Conservation (phyloP, 2,329 filamentous ascomycete genomes). For the Plectosphaerella plurivora region DNA sequence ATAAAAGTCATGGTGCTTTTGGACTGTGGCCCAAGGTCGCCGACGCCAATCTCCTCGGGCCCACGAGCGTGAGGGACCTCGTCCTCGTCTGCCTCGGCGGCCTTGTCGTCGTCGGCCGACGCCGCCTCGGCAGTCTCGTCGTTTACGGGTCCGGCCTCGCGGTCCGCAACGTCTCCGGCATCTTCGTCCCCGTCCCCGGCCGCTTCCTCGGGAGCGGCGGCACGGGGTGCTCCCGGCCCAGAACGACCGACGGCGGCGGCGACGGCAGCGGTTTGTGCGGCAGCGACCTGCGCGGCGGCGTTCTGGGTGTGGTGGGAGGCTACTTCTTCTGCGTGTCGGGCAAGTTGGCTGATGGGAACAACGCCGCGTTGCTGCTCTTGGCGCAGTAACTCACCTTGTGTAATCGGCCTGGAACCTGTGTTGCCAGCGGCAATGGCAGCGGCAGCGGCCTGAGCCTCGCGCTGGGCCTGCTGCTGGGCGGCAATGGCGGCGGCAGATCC, state of each 20-base stretch:
- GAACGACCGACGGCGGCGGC: constrained; percentile 10
- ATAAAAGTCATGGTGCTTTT: constrained; percentile 31
- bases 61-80: constrained; percentile 79
- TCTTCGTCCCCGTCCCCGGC: constrained; percentile 7
- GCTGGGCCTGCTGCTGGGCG: constrained; percentile 29
- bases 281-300: constrained; percentile 11
- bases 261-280: constrained; percentile 7
- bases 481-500: constrained; percentile 28
- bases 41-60: constrained; percentile 77
- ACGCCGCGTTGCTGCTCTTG: constrained; percentile 82
- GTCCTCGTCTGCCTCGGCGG: constrained; percentile 45
- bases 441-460: constrained; percentile 47
- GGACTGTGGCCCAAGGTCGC: constrained; percentile 76
- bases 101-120: constrained; percentile 7
- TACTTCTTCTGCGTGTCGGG: constrained; percentile 24
- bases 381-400: constrained; percentile 79
- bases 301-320: constrained; percentile 22
- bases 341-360: constrained; percentile 62
- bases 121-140: constrained; percentile 12
- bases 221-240: constrained; percentile 2
- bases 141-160: constrained; percentile 4
- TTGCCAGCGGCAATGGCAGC: constrained; percentile 22
- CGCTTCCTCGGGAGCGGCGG: constrained; percentile 14
- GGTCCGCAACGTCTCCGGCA: constrained; percentile 11
- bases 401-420: constrained; percentile 50